Conservation (phyloP, 345 rosid genomes). For the Physaria fendleri region DNA sequence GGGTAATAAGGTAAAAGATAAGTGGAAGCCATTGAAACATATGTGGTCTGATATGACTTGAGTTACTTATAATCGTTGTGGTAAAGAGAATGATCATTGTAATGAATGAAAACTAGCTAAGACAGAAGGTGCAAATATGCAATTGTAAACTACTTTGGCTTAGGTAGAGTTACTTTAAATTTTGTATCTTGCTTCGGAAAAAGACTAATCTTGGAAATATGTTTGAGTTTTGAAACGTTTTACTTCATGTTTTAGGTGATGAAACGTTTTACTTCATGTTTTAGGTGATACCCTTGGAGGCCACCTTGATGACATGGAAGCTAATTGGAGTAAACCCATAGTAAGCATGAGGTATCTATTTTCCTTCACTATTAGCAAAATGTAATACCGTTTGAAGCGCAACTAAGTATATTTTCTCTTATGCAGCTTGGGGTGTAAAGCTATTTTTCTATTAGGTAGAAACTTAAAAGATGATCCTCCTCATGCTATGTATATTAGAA, state of each 20-base stretch:
- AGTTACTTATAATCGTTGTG: no score
- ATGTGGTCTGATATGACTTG: no score
- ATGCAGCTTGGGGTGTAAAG: conserved; percentile 90
- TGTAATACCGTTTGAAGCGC: not conserved
- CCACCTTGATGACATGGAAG: conserved; percentile 98
- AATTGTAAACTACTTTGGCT: conserved; percentile 80
- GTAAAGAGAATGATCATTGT: no score
- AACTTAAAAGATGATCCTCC: conserved; percentile 73
- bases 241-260: no score
- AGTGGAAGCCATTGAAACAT: no score
- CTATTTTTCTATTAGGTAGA: conserved; percentile 89
- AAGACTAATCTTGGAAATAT: not conserved
- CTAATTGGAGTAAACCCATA: conserved; percentile 90
- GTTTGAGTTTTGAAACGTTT: not conserved
- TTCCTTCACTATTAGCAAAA: not conserved
- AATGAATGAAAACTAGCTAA: no score
- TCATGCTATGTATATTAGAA: conserved; percentile 80
- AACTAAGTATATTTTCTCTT: not conserved
- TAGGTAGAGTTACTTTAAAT: conserved; percentile 35
- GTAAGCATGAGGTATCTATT: conserved; percentile 80
- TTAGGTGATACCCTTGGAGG: conserved; percentile 94
- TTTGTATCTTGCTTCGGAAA: not conserved
- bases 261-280: not conserved
- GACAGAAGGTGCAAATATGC: no score
- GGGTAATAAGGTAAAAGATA: no score